phyloP scores from a whole-genome alignment of 2,329 filamentous ascomycete species.

The Arachnomyces sp. region DNA sequence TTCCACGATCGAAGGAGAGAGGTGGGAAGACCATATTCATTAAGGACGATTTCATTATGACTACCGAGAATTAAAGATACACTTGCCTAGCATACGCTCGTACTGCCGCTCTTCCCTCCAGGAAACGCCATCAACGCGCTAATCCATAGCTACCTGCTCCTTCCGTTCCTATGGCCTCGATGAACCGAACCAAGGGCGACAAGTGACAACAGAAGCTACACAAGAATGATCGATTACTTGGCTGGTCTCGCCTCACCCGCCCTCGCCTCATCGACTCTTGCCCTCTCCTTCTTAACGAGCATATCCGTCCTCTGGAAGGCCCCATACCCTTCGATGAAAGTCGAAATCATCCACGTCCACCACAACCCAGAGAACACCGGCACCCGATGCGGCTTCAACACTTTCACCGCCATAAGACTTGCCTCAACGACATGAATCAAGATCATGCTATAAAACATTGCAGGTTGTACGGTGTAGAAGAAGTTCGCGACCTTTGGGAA shows the following conservation, averaged over 20 bases:
- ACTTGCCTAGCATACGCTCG: too few species aligned
- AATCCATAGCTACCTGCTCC: too few species aligned
- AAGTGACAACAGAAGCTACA: too few species aligned
- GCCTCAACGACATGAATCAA: slow-evolving; percentile 59
- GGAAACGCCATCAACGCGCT: too few species aligned
- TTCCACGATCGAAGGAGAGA: too few species aligned
- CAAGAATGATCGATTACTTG: slow-evolving; percentile 4
- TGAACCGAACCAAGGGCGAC: too few species aligned
- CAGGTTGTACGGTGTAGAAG: slow-evolving; percentile 51
- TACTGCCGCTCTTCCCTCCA: not conserved
- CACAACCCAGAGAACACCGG: slow-evolving; percentile 40
- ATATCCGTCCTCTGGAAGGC: slow-evolving; percentile 40
- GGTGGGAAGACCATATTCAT: too few species aligned
- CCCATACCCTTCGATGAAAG: slow-evolving; percentile 46
- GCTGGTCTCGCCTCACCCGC: slow-evolving; percentile 20
- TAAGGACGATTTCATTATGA: too few species aligned
- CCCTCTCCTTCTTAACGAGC: slow-evolving; percentile 34
- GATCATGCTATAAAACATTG: slow-evolving; percentile 52
- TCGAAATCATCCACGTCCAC: slow-evolving; percentile 46
- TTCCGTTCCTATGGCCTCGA: too few species aligned
- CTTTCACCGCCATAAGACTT: slow-evolving; percentile 36
- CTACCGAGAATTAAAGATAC: too few species aligned
- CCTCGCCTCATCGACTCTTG: slow-evolving; percentile 22
- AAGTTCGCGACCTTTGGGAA: slow-evolving; percentile 52
- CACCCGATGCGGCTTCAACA: slow-evolving; percentile 46